Conservation (phyloP, 805 yeast species). For the Myxozyma vanderwaltii region DNA sequence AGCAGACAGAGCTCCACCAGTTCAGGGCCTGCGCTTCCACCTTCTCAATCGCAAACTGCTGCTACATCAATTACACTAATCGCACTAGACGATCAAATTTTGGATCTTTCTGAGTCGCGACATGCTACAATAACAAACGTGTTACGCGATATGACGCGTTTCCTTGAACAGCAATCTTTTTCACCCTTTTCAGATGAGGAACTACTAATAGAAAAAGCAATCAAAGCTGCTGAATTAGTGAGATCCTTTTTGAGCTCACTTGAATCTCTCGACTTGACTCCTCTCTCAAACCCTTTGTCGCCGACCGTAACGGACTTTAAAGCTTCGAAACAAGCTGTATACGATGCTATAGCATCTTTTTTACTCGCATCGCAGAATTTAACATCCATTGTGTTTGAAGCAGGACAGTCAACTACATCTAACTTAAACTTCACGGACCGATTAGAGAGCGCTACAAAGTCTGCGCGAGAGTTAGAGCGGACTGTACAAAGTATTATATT, state of each 20-base stretch:
- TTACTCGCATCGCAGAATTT: constrained; percentile 69
- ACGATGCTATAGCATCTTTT: constrained; percentile 54
- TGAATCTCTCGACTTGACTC: constrained; percentile 38
- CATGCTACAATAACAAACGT: constrained; percentile 8
- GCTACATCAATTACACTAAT: neutral
- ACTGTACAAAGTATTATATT: constrained; percentile 20
- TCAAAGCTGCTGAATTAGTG: constrained; percentile 21
- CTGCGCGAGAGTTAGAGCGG: constrained; percentile 16
- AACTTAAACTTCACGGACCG: neutral
- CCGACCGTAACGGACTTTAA: constrained; percentile 55
- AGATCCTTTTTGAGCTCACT: constrained; percentile 44
- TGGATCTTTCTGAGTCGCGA: constrained; percentile 12
- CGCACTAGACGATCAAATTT: constrained; percentile 17
- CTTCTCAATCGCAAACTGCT: neutral
- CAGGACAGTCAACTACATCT: neutral
- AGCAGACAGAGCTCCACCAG: constrained; percentile 11
- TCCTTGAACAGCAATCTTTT: constrained; percentile 23
- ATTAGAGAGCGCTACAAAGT: constrained; percentile 7
- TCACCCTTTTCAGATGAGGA: constrained; percentile 12
- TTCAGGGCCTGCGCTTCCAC: neutral
- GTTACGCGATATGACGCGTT: constrained; percentile 20
- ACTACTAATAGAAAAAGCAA: constrained; percentile 16
- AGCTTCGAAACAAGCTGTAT: constrained; percentile 71
- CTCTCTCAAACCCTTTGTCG: constrained; percentile 23
- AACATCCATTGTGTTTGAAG: constrained; percentile 47